phyloP scores from a whole-genome alignment of 805 yeast species.

The Peterozyma toletana region DNA sequence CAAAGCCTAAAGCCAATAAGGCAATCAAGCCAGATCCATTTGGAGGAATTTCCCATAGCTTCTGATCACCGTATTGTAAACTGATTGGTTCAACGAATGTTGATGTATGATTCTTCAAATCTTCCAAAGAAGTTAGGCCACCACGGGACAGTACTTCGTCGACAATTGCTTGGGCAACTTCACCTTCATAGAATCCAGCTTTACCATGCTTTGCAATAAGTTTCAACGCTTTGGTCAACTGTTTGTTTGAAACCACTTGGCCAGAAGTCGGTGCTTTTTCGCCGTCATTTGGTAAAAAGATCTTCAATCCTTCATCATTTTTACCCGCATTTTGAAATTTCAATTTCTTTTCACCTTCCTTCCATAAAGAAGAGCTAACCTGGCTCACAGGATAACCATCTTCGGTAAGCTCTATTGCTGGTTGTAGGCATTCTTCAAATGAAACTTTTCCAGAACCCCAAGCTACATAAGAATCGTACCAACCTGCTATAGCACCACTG shows the following conservation, averaged over 20 bases:
- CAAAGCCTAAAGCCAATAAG: slow-evolving; percentile 58
- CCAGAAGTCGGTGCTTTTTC: slow-evolving; percentile 50
- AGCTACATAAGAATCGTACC: slow-evolving; percentile 59
- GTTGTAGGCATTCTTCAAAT: slow-evolving; percentile 48
- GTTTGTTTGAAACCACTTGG: slow-evolving; percentile 43
- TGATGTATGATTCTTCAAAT: slow-evolving; percentile 50
- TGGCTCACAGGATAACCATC: slow-evolving; percentile 60
- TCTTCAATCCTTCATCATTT: slow-evolving; percentile 17
- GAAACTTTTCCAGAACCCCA: slow-evolving; percentile 72
- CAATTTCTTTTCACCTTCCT: slow-evolving; percentile 29
- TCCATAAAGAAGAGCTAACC: slow-evolving; percentile 48
- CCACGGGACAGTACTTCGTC: slow-evolving; percentile 42
- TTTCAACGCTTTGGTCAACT: slow-evolving; percentile 46
- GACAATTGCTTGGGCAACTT: slow-evolving; percentile 60
- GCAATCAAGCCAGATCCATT: slow-evolving; percentile 81
- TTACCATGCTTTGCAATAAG: slow-evolving; percentile 50
- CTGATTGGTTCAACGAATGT: slow-evolving; percentile 60
- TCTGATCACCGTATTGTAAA: slow-evolving; percentile 42
- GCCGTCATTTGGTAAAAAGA: slow-evolving; percentile 29
- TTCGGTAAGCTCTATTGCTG: slow-evolving; percentile 65
- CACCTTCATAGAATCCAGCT: slow-evolving; percentile 64
- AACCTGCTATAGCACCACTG: slow-evolving; percentile 78
- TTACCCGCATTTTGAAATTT: slow-evolving; percentile 22
- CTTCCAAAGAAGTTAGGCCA: slow-evolving; percentile 49
- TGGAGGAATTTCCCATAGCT: slow-evolving; percentile 79